Conservation (phyloP, 78 protist genomes). For the Protostelium mycophagum region DNA sequence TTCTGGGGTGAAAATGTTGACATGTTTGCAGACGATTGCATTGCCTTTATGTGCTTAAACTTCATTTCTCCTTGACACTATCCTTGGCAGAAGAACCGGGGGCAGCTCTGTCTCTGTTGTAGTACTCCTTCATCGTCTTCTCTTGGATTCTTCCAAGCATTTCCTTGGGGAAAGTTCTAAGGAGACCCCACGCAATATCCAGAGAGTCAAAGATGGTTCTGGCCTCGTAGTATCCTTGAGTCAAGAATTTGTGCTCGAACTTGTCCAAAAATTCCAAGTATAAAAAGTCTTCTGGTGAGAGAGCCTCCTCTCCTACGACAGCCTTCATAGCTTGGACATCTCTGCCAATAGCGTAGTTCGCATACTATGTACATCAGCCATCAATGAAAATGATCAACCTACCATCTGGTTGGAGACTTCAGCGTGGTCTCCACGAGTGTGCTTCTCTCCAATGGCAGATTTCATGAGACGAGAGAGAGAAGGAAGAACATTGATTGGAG, state of each 20-base stretch:
- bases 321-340: constrained; percentile 99
- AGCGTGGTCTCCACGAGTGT: constrained; percentile 97
- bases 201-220: constrained; percentile 91
- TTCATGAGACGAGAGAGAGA: constrained; percentile 99
- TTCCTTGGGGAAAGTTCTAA: constrained; percentile 95
- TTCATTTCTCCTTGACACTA: background rate
- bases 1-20: too few relatives aligned
- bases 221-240: constrained; percentile 87
- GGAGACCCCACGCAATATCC: constrained; percentile 98
- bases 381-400: background rate
- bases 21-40: too few relatives aligned
- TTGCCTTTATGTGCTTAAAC: background rate
- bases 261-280: constrained; percentile 96
- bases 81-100: background rate
- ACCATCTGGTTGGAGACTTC: constrained; percentile 97
- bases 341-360: constrained; percentile 98
- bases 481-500: constrained; percentile 99
- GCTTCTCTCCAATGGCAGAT: constrained; percentile 94
- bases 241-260: constrained; percentile 95
- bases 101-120: constrained; percentile 13
- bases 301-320: constrained; percentile 99
- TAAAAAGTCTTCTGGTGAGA: constrained; percentile 91
- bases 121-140: constrained; percentile 66
- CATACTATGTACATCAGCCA: constrained; percentile 66
- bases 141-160: constrained; percentile 85